phyloP scores from a whole-genome alignment of 192 early-diverging fungal genomes.

The Diversispora epigaea region DNA sequence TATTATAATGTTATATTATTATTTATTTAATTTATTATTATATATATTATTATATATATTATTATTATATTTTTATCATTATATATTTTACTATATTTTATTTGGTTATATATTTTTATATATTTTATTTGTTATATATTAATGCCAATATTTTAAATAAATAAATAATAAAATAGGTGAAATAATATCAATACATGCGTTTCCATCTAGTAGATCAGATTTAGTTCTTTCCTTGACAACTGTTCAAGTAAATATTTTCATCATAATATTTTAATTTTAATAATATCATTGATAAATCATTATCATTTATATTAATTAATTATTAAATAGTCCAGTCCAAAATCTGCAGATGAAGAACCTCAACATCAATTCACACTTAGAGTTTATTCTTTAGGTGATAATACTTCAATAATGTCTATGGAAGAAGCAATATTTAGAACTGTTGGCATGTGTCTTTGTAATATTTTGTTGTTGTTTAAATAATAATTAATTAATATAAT shows the following conservation, averaged over 20 bases:
- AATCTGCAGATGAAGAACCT: not conserved
- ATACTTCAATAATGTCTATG: not conserved
- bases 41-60: not conserved
- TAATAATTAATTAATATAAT: not conserved
- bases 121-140: not conserved
- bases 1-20: too few species aligned
- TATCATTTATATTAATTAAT: not conserved
- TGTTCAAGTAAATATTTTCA: conserved; percentile 17
- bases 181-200: conserved; percentile 25
- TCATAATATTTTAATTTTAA: not conserved
- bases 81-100: too few species aligned
- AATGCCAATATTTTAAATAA: not conserved
- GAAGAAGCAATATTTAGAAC: conserved; percentile 1
- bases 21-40: not conserved
- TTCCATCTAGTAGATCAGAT: conserved; percentile 4
- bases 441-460: not conserved
- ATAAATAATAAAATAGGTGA: conserved; percentile 7
- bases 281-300: not conserved
- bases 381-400: conserved; percentile 21
- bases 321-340: not conserved
- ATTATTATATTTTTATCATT: too few species aligned
- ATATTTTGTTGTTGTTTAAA: not conserved
- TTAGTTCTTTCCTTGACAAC: conserved; percentile 20
- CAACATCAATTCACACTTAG: conserved; percentile 9
- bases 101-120: not conserved